These are phyloP conservation scores for Aureobasidium vineae DNA, from an alignment of 2,329 filamentous ascomycete genomes.

Conservation along the genomic window DNA sequence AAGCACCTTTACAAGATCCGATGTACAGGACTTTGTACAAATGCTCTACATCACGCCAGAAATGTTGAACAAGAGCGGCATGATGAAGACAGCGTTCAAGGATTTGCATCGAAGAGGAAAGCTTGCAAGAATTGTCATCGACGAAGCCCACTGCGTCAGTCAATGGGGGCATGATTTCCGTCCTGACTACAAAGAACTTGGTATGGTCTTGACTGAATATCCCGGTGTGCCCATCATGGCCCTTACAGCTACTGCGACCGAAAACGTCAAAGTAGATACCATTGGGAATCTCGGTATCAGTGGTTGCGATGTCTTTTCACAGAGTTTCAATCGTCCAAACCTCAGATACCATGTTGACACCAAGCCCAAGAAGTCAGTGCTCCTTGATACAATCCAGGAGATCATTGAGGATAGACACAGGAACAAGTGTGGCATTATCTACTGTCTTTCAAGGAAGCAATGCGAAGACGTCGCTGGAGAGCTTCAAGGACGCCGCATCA, in stretches of 20 bases:
- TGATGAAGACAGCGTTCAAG: constrained; percentile 64
- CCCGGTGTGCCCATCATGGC: constrained; percentile 87
- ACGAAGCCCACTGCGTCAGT: constrained; percentile 98
- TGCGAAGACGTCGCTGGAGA: constrained; percentile 77
- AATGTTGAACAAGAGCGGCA: constrained; percentile 81
- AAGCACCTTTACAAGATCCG: constrained; percentile 58
- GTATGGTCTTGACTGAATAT: constrained; percentile 68
- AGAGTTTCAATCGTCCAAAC: constrained; percentile 98
- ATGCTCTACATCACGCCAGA: constrained; percentile 95
- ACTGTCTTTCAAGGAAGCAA: constrained; percentile 80
- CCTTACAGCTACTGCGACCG: constrained; percentile 89
- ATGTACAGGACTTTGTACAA: constrained; percentile 75
- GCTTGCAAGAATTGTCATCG: constrained; percentile 89
- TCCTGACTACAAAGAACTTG: constrained; percentile 88
- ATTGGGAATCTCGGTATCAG: constrained; percentile 86
- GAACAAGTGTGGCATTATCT: constrained; percentile 82
- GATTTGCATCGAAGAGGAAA: constrained; percentile 67
- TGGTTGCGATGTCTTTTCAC: constrained; percentile 73
- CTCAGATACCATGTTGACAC: constrained; percentile 79
- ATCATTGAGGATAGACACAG: constrained; percentile 69
- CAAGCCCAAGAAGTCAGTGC: constrained; percentile 62
- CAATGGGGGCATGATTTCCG: constrained; percentile 99
- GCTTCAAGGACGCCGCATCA: constrained; percentile 64
- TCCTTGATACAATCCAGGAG: constrained; percentile 56
- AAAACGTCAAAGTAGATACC: constrained; percentile 88